Conservation (phyloP, 2,329 filamentous ascomycete species). For the Fusarium sp. region DNA sequence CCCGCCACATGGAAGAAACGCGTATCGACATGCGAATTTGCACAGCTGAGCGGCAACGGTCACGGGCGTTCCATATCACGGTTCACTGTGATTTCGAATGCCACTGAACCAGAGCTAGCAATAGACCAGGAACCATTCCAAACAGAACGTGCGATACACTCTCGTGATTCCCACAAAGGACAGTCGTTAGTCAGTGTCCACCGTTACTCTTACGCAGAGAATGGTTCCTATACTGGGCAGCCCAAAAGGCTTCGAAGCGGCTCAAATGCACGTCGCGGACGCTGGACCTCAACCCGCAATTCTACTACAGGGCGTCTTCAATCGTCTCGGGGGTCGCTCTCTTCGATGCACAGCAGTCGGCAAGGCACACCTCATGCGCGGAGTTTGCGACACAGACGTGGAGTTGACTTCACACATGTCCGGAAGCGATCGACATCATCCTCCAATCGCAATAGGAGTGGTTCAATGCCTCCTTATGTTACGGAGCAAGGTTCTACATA, state of each 20-base stretch:
- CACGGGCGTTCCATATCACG: constrained; percentile 64
- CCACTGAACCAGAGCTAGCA: constrained; percentile 52
- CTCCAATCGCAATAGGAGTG: constrained; percentile 33
- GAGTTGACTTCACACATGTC: constrained; percentile 62
- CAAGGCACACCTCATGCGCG: constrained; percentile 54
- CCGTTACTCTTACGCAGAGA: constrained; percentile 53
- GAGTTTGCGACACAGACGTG: constrained; percentile 58
- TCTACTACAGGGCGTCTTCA: constrained; percentile 44
- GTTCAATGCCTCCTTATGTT: constrained; percentile 28
- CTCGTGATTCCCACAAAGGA: constrained; percentile 58
- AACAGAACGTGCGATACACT: constrained; percentile 63
- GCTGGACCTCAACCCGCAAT: constrained; percentile 42
- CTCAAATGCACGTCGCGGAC: constrained; percentile 45
- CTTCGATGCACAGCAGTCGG: constrained; percentile 58
- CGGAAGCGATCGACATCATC: constrained; percentile 51
- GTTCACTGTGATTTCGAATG: constrained; percentile 72
- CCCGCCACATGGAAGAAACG: constrained; percentile 66
- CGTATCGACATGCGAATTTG: constrained; percentile 69
- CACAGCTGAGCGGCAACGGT: constrained; percentile 54
- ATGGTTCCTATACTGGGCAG: constrained; percentile 38
- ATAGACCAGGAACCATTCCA: constrained; percentile 87
- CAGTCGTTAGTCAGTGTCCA: constrained; percentile 76
- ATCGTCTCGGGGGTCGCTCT: constrained; percentile 54
- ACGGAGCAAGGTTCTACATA: constrained; percentile 30
- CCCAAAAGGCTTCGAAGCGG: constrained; percentile 47